These are phyloP conservation scores for Volvox carteri DNA, from an alignment of 163 green algal species.

Conservation along the genomic window DNA sequence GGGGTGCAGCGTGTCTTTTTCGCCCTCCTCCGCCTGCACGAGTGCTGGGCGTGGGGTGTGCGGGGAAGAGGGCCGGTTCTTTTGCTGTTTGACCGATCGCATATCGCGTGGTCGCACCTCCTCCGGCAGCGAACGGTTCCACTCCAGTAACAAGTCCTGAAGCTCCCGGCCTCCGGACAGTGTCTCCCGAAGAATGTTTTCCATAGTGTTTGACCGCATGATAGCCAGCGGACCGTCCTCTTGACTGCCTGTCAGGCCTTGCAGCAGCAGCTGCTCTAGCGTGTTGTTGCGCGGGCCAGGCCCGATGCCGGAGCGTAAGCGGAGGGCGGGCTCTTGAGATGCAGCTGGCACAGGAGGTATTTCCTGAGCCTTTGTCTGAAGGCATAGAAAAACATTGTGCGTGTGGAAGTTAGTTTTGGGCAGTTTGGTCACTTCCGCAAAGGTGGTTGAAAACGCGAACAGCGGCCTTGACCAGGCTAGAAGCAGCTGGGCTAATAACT, in stretches of 20 bases:
- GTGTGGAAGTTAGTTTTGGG: background rate
- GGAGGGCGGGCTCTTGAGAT: background rate
- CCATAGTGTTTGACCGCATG: conserved; percentile 54
- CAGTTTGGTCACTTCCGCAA: background rate
- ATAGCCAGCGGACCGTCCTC: conserved; percentile 11
- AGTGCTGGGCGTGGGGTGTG: too few species aligned
- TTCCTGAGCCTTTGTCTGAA: conserved; percentile 37
- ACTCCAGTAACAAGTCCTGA: conserved; percentile 40
- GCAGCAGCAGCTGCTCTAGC: conserved; percentile 47
- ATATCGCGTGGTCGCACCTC: too few species aligned
- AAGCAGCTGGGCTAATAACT: background rate
- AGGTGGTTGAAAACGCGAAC: background rate
- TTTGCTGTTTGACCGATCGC: too few species aligned
- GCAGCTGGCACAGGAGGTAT: background rate
- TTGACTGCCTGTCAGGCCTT: background rate
- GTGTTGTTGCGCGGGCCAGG: conserved; percentile 35
- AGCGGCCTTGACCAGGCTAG: background rate
- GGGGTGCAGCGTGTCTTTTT: too few species aligned
- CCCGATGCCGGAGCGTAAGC: conserved; percentile 26
- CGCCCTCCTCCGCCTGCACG: too few species aligned
- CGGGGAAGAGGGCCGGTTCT: too few species aligned
- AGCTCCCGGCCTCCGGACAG: conserved; percentile 33
- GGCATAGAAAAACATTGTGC: background rate
- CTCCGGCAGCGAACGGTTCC: conserved; percentile 19
- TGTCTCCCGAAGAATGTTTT: conserved; percentile 36